Base-by-base conservation (phyloP, 441 rosid genomes). In the Breynia disticha region DNA sequence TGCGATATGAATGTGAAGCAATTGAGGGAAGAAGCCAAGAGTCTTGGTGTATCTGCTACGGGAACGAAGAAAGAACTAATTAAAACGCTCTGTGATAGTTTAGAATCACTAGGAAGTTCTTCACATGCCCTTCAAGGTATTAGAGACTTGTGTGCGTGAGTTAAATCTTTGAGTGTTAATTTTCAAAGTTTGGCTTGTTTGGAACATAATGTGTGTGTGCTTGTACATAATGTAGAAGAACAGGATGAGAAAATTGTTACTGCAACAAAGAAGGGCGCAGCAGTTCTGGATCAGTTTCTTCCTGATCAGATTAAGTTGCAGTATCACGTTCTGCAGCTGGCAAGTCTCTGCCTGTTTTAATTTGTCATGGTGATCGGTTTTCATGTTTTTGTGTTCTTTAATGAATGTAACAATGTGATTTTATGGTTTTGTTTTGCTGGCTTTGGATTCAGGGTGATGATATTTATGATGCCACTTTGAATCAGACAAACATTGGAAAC, bases 381-480 rank as follows among this genome's bases (percentile, higher is more conserved):
- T 41, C 10, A 9, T 41, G 3, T 41, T 9, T 41, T 41, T 41
- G 44, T 41, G 13, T 41, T 3, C 3, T 13, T 41, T 0, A 28
- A 28, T 28, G 35, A 28, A 28, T 28, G 35, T 28, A 28, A 28
- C 35, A 28, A 28, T 28, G 0, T 41, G 5, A 11, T 41, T 15
- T 41, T 9, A 41, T 11, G 13, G 41, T 37, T 37, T 37, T 37
- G 6, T 19, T 48, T 37, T 22, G 47, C n/a, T 32, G 13, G 14
- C 50, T 28, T 9, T 28, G 35, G 39, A 48, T 77, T 68, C 79
- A 82, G 96, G 88, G 76, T 52, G 74, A 73, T 65, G 84, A 79
- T 55, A 61, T 84, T 46, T 87, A 79, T 64, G 93, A 84, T 73
- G 90, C 88, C 16, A 80, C 78, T 76, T 66, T 84, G 65, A 87